Evolutionary conservation across 148 eudicot genomes (phyloP), one percentile per base, ranked within the genome.

Genomic region (Rhododendron molle): DNA sequence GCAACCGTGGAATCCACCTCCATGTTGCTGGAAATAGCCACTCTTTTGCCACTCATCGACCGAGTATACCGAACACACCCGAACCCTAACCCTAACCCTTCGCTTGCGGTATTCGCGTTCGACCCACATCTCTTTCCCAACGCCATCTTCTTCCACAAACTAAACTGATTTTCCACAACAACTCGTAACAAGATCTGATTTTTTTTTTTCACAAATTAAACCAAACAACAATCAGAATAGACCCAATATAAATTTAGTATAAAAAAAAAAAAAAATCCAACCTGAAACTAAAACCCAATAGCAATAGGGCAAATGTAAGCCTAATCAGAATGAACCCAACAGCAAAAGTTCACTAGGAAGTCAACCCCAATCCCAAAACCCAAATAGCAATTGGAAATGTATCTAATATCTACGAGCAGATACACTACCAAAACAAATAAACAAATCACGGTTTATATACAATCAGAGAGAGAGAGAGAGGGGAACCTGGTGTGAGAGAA

Each of bases 11-110:
- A 81, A 86, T 89, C 94, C 79, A 89, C 84, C 77, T 78, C 90
- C 86, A 90, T 83, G 84, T 15, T 83, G 88, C 83, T 89, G 78
- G 80, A 86, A 14, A 87, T 85, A 13, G 76, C 81, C 73, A 96
- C 85, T 86, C 98, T 88, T 73, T 95, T 95, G 76, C 98, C 92
- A 76, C 97, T 92, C 54, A 92, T 85, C 8, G 91, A 76, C 34
- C 87, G 67, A 50, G 85, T 85, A n/a, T 50, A 84, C 2, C 15
- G 81, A 83, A 88, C 88, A 60, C 21, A 78, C 13, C 89, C 93
- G 4, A 81, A 65, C 36, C 89, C 90, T 34, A 87, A 71, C 76
- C 93, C 93, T 65, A 83, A 72, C 7, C 83, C 88, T 77, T 80
- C 91, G 77, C 72, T 76, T 20, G 54, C 80, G 13, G 5, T 12